Percentiles rank a stretch among this genome's conserved stretches.
Conservation (phyloP, 306 rosid species). For the Cyamopsis tetragonoloba region DNA sequence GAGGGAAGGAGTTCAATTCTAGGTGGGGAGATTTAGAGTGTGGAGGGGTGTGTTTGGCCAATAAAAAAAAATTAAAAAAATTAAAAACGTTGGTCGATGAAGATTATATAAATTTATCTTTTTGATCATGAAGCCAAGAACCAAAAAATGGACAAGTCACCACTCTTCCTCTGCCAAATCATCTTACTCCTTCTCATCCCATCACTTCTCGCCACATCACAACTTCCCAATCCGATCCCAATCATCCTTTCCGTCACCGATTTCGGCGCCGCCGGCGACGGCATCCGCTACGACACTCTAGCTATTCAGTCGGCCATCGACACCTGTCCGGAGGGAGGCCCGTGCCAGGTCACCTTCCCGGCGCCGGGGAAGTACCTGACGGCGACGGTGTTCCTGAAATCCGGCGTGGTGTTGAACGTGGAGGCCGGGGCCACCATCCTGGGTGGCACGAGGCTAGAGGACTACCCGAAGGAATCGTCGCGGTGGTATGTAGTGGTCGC, state of each 20-base stretch:
- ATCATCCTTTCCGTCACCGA: constrained; percentile 50
- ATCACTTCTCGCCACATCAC: constrained; percentile 38
- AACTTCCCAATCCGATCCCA: constrained; percentile 1
- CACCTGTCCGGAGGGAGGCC: constrained; percentile 38
- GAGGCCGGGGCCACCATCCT: constrained; percentile 57
- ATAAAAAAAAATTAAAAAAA: too few species aligned
- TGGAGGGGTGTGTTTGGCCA: too few species aligned
- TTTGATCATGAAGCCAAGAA: too few species aligned
- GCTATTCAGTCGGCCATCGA: constrained; percentile 84
- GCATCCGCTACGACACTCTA: constrained; percentile 62
- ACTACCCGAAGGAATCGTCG: constrained; percentile 57
- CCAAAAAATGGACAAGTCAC: constrained; percentile 26
- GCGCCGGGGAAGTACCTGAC: constrained; percentile 72
- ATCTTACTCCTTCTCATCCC: constrained; percentile 27
- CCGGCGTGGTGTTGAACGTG: constrained; percentile 66
- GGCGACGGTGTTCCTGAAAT: constrained; percentile 62
- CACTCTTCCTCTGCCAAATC: background rate
- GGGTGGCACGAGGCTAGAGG: constrained; percentile 56
- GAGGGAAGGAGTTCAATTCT: too few species aligned
- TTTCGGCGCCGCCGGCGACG: constrained; percentile 79
- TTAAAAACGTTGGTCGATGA: too few species aligned
- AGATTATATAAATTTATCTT: too few species aligned
- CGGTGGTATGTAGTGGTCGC: constrained; percentile 86
- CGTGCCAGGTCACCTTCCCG: constrained; percentile 66
- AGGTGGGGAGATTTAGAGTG: too few species aligned